A percentile compares a stretch with the other conserved stretches of the same genome.
These are phyloP conservation scores for Drechslerella coelobrocha DNA, from an alignment of 2,329 filamentous ascomycete species.

Conservation along the genomic window DNA sequence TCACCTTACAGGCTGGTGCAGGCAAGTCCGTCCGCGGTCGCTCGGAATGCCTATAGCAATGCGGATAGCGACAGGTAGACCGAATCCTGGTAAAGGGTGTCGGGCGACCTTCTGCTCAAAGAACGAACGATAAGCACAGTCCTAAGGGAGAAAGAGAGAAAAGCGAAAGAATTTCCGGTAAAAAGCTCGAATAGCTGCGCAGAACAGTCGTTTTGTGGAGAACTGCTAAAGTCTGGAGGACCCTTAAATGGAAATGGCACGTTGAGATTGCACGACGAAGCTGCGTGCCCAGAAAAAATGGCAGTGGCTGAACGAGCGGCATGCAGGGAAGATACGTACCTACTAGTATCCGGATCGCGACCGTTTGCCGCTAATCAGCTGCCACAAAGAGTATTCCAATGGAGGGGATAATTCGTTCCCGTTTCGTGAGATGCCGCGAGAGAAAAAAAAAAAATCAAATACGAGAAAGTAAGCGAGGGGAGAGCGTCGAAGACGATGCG, in stretches of 20 bases:
- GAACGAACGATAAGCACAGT: neutral
- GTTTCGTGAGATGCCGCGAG: no score
- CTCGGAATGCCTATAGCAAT: neutral
- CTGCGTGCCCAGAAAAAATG: constrained; percentile 22
- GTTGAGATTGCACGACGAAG: neutral
- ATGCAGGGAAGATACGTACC: constrained; percentile 28
- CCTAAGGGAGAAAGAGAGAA: neutral
- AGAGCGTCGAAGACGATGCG: neutral
- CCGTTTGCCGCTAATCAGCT: neutral
- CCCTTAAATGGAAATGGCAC: constrained; percentile 10
- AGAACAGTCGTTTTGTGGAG: neutral
- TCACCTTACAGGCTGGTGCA: no score
- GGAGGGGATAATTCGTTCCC: no score
- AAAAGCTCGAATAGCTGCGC: neutral
- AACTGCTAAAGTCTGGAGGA: neutral
- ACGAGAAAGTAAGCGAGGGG: no score
- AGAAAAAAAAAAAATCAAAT: no score
- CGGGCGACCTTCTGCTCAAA: no score
- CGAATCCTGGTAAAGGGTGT: neutral
- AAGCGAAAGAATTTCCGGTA: neutral
- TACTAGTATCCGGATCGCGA: constrained; percentile 33
- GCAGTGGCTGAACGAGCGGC: constrained; percentile 40
- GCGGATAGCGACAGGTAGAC: neutral
- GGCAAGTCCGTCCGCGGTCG: neutral
- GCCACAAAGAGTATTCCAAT: no score